phyloP scores from a whole-genome alignment of 805 yeast species.

The Cyberlindnera suaveolens region DNA sequence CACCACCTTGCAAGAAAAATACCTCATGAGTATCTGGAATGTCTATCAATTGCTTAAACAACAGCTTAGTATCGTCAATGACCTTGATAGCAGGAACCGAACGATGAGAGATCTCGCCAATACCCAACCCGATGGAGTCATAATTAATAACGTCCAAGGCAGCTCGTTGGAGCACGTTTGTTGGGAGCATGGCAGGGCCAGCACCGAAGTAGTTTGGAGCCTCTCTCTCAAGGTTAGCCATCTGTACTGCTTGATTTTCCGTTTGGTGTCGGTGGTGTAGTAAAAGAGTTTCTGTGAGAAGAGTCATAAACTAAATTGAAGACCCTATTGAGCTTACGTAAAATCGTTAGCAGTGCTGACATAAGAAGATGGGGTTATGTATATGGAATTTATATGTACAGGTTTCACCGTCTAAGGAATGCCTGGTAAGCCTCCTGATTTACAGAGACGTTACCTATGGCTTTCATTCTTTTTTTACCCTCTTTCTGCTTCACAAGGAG shows the following conservation, averaged over 20 bases:
- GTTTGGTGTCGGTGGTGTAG: background rate
- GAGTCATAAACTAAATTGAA: background rate
- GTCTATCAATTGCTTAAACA: slow-evolving; percentile 54
- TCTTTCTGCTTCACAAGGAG: slow-evolving; percentile 84
- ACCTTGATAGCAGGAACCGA: slow-evolving; percentile 75
- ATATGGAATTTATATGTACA: background rate
- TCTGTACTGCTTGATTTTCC: background rate
- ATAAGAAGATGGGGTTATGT: background rate
- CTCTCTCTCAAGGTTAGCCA: slow-evolving; percentile 44
- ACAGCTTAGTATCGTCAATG: slow-evolving; percentile 68
- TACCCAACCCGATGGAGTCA: slow-evolving; percentile 68
- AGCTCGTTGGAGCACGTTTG: slow-evolving; percentile 78
- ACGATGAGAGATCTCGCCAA: slow-evolving; percentile 96
- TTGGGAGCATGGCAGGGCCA: slow-evolving; percentile 95
- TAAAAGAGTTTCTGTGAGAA: background rate
- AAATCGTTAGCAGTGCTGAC: no score
- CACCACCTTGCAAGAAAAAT: slow-evolving; percentile 96
- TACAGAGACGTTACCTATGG: slow-evolving; percentile 71
- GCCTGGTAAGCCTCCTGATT: slow-evolving; percentile 87
- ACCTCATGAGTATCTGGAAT: slow-evolving; percentile 94
- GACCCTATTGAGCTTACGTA: background rate
- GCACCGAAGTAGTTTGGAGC: slow-evolving; percentile 90
- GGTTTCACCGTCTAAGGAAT: slow-evolving; percentile 40
- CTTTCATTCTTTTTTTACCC: slow-evolving; percentile 82
- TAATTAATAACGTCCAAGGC: slow-evolving; percentile 76